Evolutionary conservation across 371 early-diverging fungal species (phyloP).

Genomic region (Lichtheimia ornata): DNA sequence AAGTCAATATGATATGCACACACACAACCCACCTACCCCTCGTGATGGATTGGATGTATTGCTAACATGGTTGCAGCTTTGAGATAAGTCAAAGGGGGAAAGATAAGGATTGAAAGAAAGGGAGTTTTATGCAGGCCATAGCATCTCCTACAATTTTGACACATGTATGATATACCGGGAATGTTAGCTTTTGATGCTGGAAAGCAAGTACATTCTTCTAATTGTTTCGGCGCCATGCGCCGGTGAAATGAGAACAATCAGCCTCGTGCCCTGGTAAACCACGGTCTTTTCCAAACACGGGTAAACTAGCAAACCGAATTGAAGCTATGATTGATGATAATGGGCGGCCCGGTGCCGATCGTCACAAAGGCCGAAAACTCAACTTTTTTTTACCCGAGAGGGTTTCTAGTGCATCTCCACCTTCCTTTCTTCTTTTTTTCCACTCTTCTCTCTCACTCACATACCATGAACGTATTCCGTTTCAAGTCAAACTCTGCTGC

Average conservation of each 20-base stretch:
- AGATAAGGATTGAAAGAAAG: not conserved
- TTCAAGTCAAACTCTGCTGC: conserved; percentile 17
- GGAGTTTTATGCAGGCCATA: no score
- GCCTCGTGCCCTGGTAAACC: not conserved
- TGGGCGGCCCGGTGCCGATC: not conserved
- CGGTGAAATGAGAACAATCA: not conserved
- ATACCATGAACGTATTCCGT: conserved; percentile 27
- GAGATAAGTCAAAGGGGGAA: not conserved
- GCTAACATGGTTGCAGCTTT: not conserved
- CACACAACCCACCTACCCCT: no score
- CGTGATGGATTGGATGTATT: no score
- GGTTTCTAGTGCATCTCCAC: not conserved
- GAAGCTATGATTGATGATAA: not conserved
- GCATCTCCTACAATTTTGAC: no score
- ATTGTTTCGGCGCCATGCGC: no score
- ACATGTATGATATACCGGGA: no score
- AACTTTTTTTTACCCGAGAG: not conserved
- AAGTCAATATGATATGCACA: no score
- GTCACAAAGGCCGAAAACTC: conserved; percentile 1
- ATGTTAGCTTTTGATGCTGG: no score
- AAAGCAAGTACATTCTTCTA: no score
- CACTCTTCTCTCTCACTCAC: not conserved
- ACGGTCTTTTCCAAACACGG: not conserved
- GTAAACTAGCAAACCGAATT: not conserved
- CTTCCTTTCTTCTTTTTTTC: not conserved